Percentiles rank a stretch among this genome's conserved stretches.
phyloP scores from a whole-genome alignment of 2,329 filamentous ascomycete genomes.

The Leptodontidium sp. region DNA sequence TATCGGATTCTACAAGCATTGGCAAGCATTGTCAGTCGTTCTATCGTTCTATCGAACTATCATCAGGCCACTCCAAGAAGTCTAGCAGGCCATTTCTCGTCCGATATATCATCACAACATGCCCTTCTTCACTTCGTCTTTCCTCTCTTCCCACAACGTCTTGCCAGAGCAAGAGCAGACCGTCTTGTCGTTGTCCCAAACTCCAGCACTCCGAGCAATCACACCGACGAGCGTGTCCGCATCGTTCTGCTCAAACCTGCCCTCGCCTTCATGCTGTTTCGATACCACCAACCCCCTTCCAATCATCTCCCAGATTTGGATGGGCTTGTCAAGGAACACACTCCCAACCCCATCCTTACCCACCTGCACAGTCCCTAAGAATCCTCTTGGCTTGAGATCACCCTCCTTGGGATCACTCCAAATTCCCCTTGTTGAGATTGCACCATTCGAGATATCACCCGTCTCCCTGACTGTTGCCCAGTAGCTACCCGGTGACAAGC shows the following conservation, averaged over 20 bases:
- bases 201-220: constrained; percentile 93
- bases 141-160: constrained; percentile 96
- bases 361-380: constrained; percentile 80
- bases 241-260: constrained; percentile 73
- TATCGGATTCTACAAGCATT: constrained; percentile 13
- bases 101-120: constrained; percentile 72
- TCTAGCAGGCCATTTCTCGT: constrained; percentile 32
- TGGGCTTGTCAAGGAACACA: constrained; percentile 80
- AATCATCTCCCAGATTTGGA: constrained; percentile 96
- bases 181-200: constrained; percentile 99
- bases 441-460: constrained; percentile 86
- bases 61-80: constrained; percentile 28
- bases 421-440: constrained; percentile 81
- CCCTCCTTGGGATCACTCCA: constrained; percentile 63
- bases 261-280: constrained; percentile 66
- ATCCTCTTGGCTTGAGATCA: constrained; percentile 60
- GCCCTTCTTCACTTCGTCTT: constrained; percentile 86
- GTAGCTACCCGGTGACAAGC: constrained; percentile 83
- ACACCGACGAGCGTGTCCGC: constrained; percentile 89
- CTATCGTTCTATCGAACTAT: constrained; percentile 18
- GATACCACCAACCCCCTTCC: constrained; percentile 91
- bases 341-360: constrained; percentile 78
- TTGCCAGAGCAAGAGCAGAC: constrained; percentile 98
- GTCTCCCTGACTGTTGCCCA: constrained; percentile 84
- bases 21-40: neutral